Evolutionary conservation across 768 basidiomycete genomes (phyloP).

Genomic region (Lanmaoa rubissima): DNA sequence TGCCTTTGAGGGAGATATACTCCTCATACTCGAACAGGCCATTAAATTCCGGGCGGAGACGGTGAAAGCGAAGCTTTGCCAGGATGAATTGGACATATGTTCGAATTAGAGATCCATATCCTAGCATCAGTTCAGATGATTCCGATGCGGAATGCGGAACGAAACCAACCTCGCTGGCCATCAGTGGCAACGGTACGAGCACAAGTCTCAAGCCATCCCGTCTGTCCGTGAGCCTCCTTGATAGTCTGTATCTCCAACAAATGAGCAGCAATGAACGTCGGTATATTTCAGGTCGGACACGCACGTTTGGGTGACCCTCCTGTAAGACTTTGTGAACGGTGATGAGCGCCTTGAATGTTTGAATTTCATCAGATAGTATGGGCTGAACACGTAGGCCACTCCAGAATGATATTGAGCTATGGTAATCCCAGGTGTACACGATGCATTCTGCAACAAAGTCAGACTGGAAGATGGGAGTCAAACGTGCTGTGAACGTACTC

Average conservation of each 20-base stretch:
- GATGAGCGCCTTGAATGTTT: constrained; percentile 97
- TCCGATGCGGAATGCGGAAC: neutral
- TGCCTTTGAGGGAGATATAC: constrained; percentile 94
- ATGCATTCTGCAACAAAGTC: constrained; percentile 72
- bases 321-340: constrained; percentile 97
- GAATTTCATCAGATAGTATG: constrained; percentile 94
- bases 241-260: constrained; percentile 60
- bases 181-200: constrained; percentile 83
- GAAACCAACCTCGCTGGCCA: constrained; percentile 63
- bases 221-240: constrained; percentile 96
- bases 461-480: constrained; percentile 9
- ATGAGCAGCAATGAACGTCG: constrained; percentile 9
- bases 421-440: constrained; percentile 99
- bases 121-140: constrained; percentile 39
- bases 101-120: constrained; percentile 89
- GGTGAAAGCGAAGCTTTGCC: constrained; percentile 94
- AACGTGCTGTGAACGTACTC: constrained; percentile 55
- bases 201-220: constrained; percentile 97
- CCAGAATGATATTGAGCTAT: constrained; percentile 97
- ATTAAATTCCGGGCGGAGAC: constrained; percentile 95
- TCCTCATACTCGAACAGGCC: constrained; percentile 99
- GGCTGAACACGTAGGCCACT: constrained; percentile 95
- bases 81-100: constrained; percentile 96
- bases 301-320: constrained; percentile 92
- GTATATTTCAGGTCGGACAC: constrained; percentile 17